Percentiles rank a stretch among this genome's conserved stretches.
These are phyloP conservation scores for Phytophthora parvispora DNA, from an alignment of 352 stramenopile species.

Conservation along the genomic window DNA sequence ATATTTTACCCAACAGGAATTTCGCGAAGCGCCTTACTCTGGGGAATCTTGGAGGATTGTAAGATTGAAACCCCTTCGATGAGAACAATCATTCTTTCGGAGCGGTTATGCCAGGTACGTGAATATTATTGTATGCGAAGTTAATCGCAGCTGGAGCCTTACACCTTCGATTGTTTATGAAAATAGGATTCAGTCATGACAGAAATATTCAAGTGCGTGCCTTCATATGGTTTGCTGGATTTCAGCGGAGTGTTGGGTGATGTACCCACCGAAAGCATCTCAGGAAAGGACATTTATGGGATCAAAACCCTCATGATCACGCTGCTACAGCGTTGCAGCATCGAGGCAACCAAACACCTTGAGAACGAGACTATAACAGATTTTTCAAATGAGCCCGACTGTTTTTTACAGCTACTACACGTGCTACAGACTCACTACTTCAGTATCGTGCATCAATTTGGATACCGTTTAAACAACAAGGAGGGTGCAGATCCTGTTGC, in stretches of 20 bases:
- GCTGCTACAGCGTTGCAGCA: conserved; percentile 32
- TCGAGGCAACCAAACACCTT: conserved; percentile 27
- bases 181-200: conserved; percentile 35
- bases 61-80: conserved; percentile 18
- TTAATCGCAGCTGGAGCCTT: not conserved
- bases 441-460: conserved; percentile 32
- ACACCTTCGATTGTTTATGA: not conserved
- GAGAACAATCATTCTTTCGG: conserved; percentile 34
- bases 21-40: conserved; percentile 22
- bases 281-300: conserved; percentile 7
- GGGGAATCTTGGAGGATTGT: conserved; percentile 26
- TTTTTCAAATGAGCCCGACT: conserved; percentile 27
- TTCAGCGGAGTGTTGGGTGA: not conserved
- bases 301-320: conserved; percentile 33
- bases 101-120: conserved; percentile 32
- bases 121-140: conserved; percentile 1
- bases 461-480: not conserved
- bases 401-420: conserved; percentile 45
- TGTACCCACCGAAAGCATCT: not conserved
- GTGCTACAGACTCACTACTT: conserved; percentile 57
- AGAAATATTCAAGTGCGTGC: conserved; percentile 31
- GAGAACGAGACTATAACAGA: conserved; percentile 23
- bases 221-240: conserved; percentile 6
- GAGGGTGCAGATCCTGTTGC: not conserved
- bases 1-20: conserved; percentile 49